phyloP scores from a whole-genome alignment of 129 eudicot genomes.

The Smallanthus sonchifolius region DNA sequence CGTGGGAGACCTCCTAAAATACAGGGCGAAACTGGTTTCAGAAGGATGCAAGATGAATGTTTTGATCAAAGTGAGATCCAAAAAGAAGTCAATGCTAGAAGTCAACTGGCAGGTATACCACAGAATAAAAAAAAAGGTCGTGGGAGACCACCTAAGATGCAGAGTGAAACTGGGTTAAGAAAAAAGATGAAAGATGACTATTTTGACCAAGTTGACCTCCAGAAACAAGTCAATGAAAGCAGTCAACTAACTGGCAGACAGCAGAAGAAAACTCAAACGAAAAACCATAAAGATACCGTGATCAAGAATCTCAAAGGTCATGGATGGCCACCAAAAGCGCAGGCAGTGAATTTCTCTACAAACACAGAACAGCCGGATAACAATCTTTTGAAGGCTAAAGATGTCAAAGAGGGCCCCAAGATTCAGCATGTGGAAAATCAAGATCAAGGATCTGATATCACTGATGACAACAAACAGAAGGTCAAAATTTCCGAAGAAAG shows the following conservation, averaged over 20 bases:
- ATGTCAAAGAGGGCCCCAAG: constrained; percentile 4
- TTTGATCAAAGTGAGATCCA: constrained; percentile 26
- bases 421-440: background rate
- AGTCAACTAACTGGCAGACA: constrained; percentile 20
- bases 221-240: constrained; percentile 6
- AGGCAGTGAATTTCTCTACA: constrained; percentile 7
- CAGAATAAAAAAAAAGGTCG: constrained; percentile 32
- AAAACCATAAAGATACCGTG: background rate
- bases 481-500: constrained; percentile 13
- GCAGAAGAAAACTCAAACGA: constrained; percentile 8
- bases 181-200: background rate
- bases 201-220: background rate
- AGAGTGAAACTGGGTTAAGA: constrained; percentile 1
- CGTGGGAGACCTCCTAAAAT: constrained; percentile 62
- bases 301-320: constrained; percentile 12
- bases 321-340: constrained; percentile 30
- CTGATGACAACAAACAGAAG: constrained; percentile 13
- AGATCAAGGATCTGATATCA: constrained; percentile 13
- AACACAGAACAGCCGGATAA: background rate
- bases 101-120: constrained; percentile 1
- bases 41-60: constrained; percentile 31
- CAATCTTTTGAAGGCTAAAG: constrained; percentile 17
- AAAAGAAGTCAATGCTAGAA: background rate
- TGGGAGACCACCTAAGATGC: constrained; percentile 61
- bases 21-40: constrained; percentile 8